A percentile compares a stretch with the other conserved stretches of the same genome.
These are phyloP conservation scores for Aspergillus novofumigatus DNA, from an alignment of 2,329 filamentous ascomycete genomes.

Conservation along the genomic window DNA sequence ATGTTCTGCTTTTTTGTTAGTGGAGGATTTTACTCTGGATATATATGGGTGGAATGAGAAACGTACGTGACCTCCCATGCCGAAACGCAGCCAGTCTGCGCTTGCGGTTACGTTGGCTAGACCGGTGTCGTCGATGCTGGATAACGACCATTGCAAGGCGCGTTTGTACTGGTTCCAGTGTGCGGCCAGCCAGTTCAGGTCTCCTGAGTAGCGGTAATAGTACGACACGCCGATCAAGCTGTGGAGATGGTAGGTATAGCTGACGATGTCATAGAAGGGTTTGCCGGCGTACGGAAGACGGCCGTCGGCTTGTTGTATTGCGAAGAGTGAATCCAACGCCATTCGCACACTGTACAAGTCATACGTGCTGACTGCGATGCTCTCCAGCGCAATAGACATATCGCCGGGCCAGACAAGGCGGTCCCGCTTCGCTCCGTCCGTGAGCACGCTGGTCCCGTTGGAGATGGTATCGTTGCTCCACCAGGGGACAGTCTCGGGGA, in stretches of 20 bases:
- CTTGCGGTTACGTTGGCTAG: slow-evolving; percentile 45
- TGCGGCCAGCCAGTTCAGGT: slow-evolving; percentile 35
- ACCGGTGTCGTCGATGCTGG: slow-evolving; percentile 40
- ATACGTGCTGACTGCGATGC: slow-evolving; percentile 52
- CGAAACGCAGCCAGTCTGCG: slow-evolving; percentile 47
- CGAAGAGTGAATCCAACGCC: slow-evolving; percentile 47
- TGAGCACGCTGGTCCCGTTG: slow-evolving; percentile 30
- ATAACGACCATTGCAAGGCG: slow-evolving; percentile 41
- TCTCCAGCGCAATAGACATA: slow-evolving; percentile 55
- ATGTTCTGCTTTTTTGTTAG: slow-evolving; percentile 14
- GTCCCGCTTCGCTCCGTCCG: slow-evolving; percentile 41
- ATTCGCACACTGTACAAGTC: slow-evolving; percentile 50
- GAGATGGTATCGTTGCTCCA: slow-evolving; percentile 28
- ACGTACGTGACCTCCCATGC: slow-evolving; percentile 47
- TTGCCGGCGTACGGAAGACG: slow-evolving; percentile 50
- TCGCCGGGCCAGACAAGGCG: slow-evolving; percentile 58
- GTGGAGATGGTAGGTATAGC: slow-evolving; percentile 55
- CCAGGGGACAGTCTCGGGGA: slow-evolving; percentile 22
- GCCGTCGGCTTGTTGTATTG: slow-evolving; percentile 42
- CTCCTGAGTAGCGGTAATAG: slow-evolving; percentile 42
- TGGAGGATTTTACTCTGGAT: too few relatives aligned
- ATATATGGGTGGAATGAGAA: too few relatives aligned
- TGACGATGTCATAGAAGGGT: slow-evolving; percentile 38
- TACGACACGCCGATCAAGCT: slow-evolving; percentile 45
- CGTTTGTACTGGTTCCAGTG: slow-evolving; percentile 45